A percentile compares a stretch with the other conserved stretches of the same genome.
Evolutionary conservation across 2,329 filamentous ascomycete species (phyloP).

Genomic region (Stagonosporopsis vannaccii): DNA sequence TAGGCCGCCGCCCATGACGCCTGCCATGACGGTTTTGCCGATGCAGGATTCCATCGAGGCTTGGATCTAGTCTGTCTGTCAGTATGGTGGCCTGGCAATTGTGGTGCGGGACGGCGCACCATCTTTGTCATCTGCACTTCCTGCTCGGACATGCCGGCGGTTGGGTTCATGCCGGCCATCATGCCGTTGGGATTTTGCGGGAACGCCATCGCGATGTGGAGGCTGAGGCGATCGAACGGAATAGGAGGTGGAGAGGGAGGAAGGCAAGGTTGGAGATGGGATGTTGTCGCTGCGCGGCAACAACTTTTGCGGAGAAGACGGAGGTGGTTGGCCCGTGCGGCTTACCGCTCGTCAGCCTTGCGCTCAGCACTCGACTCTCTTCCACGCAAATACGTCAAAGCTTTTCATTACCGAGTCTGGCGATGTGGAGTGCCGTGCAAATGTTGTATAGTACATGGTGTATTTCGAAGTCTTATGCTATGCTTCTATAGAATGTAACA

Average conservation of each 20-base stretch:
- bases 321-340: slow-evolving; percentile 30
- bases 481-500: slow-evolving; percentile 12
- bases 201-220: slow-evolving; percentile 38
- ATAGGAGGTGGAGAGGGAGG: background rate
- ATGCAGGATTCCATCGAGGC: slow-evolving; percentile 89
- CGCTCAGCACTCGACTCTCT: background rate
- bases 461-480: slow-evolving; percentile 10
- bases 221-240: background rate
- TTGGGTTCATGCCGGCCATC: slow-evolving; percentile 42
- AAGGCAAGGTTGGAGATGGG: background rate
- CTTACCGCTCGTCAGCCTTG: background rate
- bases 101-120: slow-evolving; percentile 38
- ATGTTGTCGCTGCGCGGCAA: slow-evolving; percentile 13
- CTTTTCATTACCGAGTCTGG: background rate
- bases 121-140: slow-evolving; percentile 59
- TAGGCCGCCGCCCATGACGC: slow-evolving; percentile 91
- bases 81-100: background rate
- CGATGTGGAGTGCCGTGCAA: background rate
- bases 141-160: slow-evolving; percentile 52
- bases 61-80: slow-evolving; percentile 68
- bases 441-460: background rate
- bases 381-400: background rate
- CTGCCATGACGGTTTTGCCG: slow-evolving; percentile 86
- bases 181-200: slow-evolving; percentile 36
- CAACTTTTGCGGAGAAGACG: slow-evolving; percentile 48